Evolutionary conservation across 257 asterid genomes (phyloP), one percentile per base, ranked within the genome.

Genomic region (Capsicum chinense): DNA sequence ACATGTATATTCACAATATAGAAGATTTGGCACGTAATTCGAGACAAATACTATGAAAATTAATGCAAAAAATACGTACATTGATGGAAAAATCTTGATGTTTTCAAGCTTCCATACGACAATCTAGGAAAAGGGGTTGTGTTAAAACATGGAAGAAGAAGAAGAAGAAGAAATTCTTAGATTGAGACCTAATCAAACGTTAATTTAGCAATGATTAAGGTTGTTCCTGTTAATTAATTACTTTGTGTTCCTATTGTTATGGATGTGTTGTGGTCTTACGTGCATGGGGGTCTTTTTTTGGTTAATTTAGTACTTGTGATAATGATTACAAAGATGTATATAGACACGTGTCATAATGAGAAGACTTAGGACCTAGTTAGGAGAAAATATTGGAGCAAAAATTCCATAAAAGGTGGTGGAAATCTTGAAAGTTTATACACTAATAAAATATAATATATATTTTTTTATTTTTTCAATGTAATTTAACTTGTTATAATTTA

Each of bases 261-360:
- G 82, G 66, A 78, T 78, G 64, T n/a, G 64, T 54, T 78, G 82
- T 78, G 82, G 82, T 26, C 26, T 78, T 54, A 78, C 82, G 82
- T 78, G 82, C 82, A 78, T 78, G 82, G 60, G 64, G 64, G 82
- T 8, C 21, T 33, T 78, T 54, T 33, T 52, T 68, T 52, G 63
- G 81, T 78, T 78, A 54, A 21, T 14, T 52, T 52, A 78, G 13
- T 78, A 54, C 82, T 78, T 54, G 81, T 54, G 81, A 78, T 14
- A 57, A 26, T 76, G 5, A 71, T 39, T 37, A 39, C 6, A 71
- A 71, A 44, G 7, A 74, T 74, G 7, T 6, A 0, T 74, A 74
- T 11, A 11, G 60, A 42, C 63, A 52, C 81, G 81, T 76, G 81
- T 76, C 13, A 5, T 76, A 26, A 13, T 5, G 19, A 76, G 7